phyloP scores from a whole-genome alignment of 2,329 filamentous ascomycete species.

The Zasmidium angulare region DNA sequence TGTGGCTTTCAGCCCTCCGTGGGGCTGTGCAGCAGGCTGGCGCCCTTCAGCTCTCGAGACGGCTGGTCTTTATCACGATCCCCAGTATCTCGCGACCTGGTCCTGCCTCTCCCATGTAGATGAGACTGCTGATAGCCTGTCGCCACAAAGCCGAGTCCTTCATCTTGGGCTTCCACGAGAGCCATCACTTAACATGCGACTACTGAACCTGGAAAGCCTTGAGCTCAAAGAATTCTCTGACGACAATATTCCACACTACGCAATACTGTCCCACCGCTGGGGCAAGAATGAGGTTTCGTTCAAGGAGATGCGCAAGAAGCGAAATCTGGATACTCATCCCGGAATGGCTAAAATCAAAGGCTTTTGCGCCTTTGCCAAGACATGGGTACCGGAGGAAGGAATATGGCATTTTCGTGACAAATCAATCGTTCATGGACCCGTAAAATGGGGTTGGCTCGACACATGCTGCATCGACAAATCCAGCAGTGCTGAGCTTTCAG shows the following conservation, averaged over 20 bases:
- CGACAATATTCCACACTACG: conserved; percentile 19
- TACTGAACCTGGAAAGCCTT: conserved; percentile 23
- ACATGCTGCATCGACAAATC: conserved; percentile 18
- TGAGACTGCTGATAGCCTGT: no score
- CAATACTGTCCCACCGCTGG: conserved; percentile 31
- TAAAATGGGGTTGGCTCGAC: conserved; percentile 18
- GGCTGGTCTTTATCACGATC: no score
- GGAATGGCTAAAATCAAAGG: conserved; percentile 12
- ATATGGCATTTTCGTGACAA: no score
- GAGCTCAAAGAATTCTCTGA: conserved; percentile 22
- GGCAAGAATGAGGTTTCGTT: conserved; percentile 19
- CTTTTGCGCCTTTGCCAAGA: conserved; percentile 14
- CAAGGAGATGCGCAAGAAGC: conserved; percentile 15
- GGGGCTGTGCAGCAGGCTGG: no score
- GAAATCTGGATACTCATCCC: not conserved
- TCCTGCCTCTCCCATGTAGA: no score
- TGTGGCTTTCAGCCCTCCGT: no score
- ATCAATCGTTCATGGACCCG: not conserved
- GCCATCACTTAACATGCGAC: conserved; percentile 17
- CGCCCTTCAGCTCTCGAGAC: no score
- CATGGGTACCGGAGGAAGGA: conserved; percentile 6
- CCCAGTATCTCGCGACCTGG: no score
- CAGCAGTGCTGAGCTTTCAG: conserved; percentile 46
- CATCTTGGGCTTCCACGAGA: no score
- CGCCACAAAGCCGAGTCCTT: no score